Conservation (phyloP, 78 protist genomes). For the Ministeria vibrans region DNA sequence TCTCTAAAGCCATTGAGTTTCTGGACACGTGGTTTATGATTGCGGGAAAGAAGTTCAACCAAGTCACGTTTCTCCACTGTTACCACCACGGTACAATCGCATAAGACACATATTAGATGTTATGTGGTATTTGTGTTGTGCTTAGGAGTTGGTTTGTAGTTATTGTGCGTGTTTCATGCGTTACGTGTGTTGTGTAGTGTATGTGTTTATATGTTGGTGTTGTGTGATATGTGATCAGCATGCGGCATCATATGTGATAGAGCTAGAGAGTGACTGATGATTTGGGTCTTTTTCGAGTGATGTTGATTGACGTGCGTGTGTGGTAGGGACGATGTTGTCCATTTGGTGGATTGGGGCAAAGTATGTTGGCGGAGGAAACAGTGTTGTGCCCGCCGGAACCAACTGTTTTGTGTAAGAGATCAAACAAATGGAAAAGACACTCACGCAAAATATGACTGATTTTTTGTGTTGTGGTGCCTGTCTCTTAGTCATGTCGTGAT, state of each 20-base stretch:
- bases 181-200: background rate
- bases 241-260: too few relatives aligned
- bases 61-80: constrained; percentile 40
- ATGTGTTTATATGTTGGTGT: background rate
- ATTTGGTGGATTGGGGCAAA: background rate
- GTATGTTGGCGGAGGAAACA: background rate
- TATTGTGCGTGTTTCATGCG: background rate
- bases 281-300: too few relatives aligned
- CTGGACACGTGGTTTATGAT: constrained; percentile 43
- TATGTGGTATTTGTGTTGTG: background rate
- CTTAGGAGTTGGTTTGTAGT: background rate
- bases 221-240: too few relatives aligned
- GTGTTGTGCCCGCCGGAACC: constrained; percentile 7
- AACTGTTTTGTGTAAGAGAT: constrained; percentile 31
- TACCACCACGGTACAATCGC: constrained; percentile 44
- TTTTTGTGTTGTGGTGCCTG: background rate
- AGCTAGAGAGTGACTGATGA: too few relatives aligned
- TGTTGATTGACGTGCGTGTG: background rate
- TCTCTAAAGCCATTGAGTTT: constrained; percentile 31
- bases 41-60: constrained; percentile 24
- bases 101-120: background rate
- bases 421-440: too few relatives aligned
- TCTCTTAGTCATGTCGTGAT: constrained; percentile 32
- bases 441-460: constrained; percentile 21
- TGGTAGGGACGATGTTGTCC: background rate